phyloP scores from a whole-genome alignment of 768 basidiomycete species.

The Gloeopeniophorella convolvens region DNA sequence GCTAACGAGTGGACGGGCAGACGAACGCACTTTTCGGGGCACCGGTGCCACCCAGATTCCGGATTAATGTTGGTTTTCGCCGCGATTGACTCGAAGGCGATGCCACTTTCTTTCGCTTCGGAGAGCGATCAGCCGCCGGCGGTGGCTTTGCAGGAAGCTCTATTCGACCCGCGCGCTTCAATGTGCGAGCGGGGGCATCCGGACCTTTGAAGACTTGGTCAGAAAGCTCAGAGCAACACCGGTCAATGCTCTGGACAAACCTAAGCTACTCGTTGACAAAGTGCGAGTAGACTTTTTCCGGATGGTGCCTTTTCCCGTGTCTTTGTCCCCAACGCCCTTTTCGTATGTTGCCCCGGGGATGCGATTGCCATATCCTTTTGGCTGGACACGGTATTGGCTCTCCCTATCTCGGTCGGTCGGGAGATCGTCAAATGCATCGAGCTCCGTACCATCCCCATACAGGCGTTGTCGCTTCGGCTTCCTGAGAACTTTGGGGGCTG shows the following conservation, averaged over 20 bases:
- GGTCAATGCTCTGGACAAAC: slow-evolving; percentile 5
- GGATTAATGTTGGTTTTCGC: slow-evolving; percentile 83
- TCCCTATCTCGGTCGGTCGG: slow-evolving; percentile 82
- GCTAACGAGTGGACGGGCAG: slow-evolving; percentile 13
- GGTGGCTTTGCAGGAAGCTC: slow-evolving; percentile 44
- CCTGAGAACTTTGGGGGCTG: slow-evolving; percentile 59
- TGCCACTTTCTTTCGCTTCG: slow-evolving; percentile 47
- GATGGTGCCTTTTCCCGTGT: slow-evolving; percentile 48
- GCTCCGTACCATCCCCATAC: slow-evolving; percentile 85
- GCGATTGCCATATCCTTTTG: slow-evolving; percentile 61
- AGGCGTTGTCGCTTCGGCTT: slow-evolving; percentile 70
- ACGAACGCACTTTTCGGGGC: slow-evolving; percentile 63
- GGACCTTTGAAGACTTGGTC: slow-evolving; percentile 4
- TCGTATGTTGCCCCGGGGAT: slow-evolving; percentile 48
- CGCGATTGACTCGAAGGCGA: slow-evolving; percentile 44
- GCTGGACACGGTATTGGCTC: slow-evolving; percentile 64
- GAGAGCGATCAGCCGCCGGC: slow-evolving; percentile 22
- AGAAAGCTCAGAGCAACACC: slow-evolving; percentile 27
- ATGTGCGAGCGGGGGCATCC: slow-evolving; percentile 22
- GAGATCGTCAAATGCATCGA: slow-evolving; percentile 84
- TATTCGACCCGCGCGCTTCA: slow-evolving; percentile 52
- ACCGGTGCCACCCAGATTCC: slow-evolving; percentile 63
- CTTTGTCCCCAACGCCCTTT: slow-evolving; percentile 33
- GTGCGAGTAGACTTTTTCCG: slow-evolving; percentile 51
- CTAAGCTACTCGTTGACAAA: slow-evolving; percentile 34